A percentile compares a stretch with the other conserved stretches of the same genome.
Evolutionary conservation across 2,329 filamentous ascomycete species (phyloP).

Genomic region (Ophiostoma piceae): DNA sequence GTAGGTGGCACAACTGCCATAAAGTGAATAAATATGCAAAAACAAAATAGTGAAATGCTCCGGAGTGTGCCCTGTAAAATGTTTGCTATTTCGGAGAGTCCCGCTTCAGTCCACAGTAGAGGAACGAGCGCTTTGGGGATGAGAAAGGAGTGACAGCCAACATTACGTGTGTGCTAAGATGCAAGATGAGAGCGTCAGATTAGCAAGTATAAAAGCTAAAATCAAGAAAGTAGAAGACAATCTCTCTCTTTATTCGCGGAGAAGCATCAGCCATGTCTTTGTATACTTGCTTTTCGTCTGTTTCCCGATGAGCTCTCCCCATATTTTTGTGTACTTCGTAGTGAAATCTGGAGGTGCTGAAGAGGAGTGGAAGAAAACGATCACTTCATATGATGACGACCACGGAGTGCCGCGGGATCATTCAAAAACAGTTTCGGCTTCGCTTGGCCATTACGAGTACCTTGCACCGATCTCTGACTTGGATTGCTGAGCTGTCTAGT

Average conservation of each 20-base stretch:
- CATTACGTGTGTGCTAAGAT: not conserved
- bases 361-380: not conserved
- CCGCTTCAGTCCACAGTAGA: not conserved
- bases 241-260: not conserved
- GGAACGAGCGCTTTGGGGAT: not conserved
- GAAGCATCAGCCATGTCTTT: not conserved
- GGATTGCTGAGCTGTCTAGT: not conserved
- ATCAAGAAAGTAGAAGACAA: not conserved
- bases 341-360: not conserved
- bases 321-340: not conserved
- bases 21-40: not conserved
- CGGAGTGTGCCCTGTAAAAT: no score
- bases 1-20: not conserved
- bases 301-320: not conserved
- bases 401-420: not conserved
- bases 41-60: not conserved
- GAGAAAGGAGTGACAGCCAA: not conserved
- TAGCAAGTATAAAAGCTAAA: no score
- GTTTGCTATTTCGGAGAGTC: no score
- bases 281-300: not conserved
- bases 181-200: no score
- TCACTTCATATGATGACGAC: not conserved
- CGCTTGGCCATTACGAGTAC: not conserved
- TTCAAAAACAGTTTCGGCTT: not conserved
- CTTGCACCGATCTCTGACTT: not conserved